These are phyloP conservation scores for Peronospora belbahrii DNA, from an alignment of 352 stramenopile species.

Conservation along the genomic window DNA sequence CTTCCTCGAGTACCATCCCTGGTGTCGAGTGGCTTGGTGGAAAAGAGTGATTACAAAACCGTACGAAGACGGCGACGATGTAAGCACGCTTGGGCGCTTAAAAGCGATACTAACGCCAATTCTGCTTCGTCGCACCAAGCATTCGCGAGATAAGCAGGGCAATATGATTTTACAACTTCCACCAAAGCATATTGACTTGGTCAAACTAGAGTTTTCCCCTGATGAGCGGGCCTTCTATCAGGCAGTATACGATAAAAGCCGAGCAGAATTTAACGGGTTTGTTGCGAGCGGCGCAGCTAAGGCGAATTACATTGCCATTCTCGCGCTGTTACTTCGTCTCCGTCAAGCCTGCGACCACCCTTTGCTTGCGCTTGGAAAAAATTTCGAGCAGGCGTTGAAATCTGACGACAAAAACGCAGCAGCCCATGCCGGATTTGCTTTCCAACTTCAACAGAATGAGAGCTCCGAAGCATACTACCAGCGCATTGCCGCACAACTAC, in stretches of 20 bases:
- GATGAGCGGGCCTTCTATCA: constrained; percentile 84
- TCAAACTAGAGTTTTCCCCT: constrained; percentile 60
- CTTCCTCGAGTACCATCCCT: constrained; percentile 83
- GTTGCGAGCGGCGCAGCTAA: constrained; percentile 64
- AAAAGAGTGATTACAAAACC: constrained; percentile 71
- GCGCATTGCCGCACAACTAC: constrained; percentile 43
- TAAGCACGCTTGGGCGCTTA: constrained; percentile 44
- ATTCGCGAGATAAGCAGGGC: constrained; percentile 53
- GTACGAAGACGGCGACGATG: constrained; percentile 65
- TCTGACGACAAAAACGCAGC: not conserved
- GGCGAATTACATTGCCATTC: constrained; percentile 85
- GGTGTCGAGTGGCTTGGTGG: constrained; percentile 77
- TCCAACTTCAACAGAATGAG: constrained; percentile 45
- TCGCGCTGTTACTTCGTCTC: constrained; percentile 79
- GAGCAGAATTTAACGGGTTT: constrained; percentile 86
- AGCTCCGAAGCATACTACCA: constrained; percentile 51
- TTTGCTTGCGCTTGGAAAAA: constrained; percentile 69
- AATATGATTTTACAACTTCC: constrained; percentile 67
- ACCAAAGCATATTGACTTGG: constrained; percentile 56
- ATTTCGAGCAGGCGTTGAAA: constrained; percentile 41
- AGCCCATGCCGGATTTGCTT: constrained; percentile 14
- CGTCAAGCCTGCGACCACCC: constrained; percentile 88
- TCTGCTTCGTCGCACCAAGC: constrained; percentile 83
- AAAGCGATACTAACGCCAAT: constrained; percentile 67
- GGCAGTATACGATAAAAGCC: constrained; percentile 74